Evolutionary conservation across 768 basidiomycete species (phyloP).

Genomic region (Scleroderma citrinum): DNA sequence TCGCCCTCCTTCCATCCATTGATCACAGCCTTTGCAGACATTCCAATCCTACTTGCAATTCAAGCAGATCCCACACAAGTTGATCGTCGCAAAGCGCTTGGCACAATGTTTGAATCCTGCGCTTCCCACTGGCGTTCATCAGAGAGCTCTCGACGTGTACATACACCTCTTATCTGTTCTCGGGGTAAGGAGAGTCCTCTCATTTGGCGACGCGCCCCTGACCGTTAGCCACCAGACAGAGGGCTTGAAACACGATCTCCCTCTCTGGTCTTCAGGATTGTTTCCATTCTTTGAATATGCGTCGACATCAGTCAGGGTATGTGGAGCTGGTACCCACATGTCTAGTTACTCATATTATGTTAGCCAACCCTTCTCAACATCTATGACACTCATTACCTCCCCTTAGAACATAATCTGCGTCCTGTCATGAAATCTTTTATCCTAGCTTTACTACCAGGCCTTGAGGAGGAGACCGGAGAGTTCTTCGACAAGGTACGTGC

Average conservation of each 20-base stretch:
- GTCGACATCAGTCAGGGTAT: constrained; percentile 94
- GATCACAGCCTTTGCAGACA: constrained; percentile 48
- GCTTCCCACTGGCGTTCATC: constrained; percentile 93
- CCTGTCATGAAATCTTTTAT: constrained; percentile 94
- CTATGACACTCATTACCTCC: constrained; percentile 91
- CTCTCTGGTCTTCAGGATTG: constrained; percentile 91
- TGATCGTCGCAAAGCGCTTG: constrained; percentile 90
- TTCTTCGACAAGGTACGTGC: constrained; percentile 80
- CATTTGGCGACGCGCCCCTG: constrained; percentile 1
- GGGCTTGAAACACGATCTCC: constrained; percentile 78
- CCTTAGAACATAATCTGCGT: constrained; percentile 72
- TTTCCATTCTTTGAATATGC: constrained; percentile 99
- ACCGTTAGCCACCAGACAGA: constrained; percentile 52
- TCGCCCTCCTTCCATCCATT: background rate
- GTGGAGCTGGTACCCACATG: constrained; percentile 9
- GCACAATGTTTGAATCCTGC: constrained; percentile 98
- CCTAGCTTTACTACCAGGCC: constrained; percentile 85
- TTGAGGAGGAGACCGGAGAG: constrained; percentile 97
- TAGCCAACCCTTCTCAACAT: constrained; percentile 85
- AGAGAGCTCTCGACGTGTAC: constrained; percentile 94
- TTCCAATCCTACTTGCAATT: constrained; percentile 92
- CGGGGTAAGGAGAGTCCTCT: constrained; percentile 52
- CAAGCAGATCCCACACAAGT: constrained; percentile 92
- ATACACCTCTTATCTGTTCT: constrained; percentile 85
- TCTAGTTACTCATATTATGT: background rate